Evolutionary conservation across 129 eudicot species (phyloP).

Genomic region (Pseudognaphalium luteoalbum): DNA sequence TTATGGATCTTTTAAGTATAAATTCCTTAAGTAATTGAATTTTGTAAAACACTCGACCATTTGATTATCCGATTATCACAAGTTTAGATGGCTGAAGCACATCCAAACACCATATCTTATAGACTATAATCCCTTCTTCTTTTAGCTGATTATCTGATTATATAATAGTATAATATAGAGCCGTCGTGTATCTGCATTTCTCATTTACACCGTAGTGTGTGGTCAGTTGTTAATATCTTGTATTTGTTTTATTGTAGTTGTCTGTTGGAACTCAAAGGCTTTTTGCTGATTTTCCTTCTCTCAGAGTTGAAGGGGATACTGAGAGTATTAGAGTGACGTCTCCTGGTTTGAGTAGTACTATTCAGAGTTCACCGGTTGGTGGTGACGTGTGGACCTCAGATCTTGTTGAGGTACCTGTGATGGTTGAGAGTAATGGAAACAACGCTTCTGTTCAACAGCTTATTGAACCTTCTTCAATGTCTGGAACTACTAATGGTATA

Average conservation of each 20-base stretch:
- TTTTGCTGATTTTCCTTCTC: slow-evolving; percentile 86
- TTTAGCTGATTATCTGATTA: too few species aligned
- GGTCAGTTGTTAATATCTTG: too few species aligned
- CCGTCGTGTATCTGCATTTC: too few species aligned
- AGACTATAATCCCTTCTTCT: neutral
- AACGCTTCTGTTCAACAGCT: slow-evolving; percentile 28
- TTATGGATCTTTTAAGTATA: neutral
- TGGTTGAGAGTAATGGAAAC: slow-evolving; percentile 46
- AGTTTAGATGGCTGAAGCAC: neutral
- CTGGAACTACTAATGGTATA: slow-evolving; percentile 32
- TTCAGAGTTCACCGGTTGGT: slow-evolving; percentile 73
- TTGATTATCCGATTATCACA: neutral
- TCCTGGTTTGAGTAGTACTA: slow-evolving; percentile 70
- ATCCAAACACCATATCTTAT: neutral
- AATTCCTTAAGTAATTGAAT: neutral
- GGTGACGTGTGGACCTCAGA: slow-evolving; percentile 93
- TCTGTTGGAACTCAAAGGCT: too few species aligned
- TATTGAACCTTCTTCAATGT: slow-evolving; percentile 31
- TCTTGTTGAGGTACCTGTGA: slow-evolving; percentile 79
- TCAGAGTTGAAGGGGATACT: slow-evolving; percentile 65
- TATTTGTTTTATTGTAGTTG: too few species aligned
- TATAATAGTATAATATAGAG: too few species aligned
- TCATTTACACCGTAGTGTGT: neutral
- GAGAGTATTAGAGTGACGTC: slow-evolving; percentile 66
- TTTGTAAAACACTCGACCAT: neutral